These are phyloP conservation scores for Agroathelia rolfsii DNA, from an alignment of 1,284 basidiomycete genomes.

Conservation along the genomic window DNA sequence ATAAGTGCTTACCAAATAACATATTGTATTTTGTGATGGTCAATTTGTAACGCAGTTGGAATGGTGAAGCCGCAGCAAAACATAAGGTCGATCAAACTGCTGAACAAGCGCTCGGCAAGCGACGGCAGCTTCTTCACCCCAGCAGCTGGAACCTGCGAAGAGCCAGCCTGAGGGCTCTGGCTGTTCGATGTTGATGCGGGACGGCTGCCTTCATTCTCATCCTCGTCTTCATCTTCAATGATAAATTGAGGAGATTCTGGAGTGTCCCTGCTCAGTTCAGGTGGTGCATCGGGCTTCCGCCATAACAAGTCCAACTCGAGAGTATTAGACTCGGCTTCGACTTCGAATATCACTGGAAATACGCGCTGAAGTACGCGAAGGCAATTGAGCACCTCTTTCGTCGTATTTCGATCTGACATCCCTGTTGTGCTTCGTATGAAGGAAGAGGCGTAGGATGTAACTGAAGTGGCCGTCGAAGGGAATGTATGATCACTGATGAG, in stretches of 20 bases:
- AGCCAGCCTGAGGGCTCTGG: slow-evolving; percentile 14
- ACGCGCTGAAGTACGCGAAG: slow-evolving; percentile 78
- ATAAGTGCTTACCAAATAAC: slow-evolving; percentile 57
- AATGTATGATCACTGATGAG: slow-evolving; percentile 78
- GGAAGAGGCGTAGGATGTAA: slow-evolving; percentile 58
- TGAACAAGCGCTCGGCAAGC: slow-evolving; percentile 71
- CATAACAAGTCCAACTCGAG: slow-evolving; percentile 69
- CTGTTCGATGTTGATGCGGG: slow-evolving; percentile 10
- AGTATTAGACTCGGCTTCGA: slow-evolving; percentile 58
- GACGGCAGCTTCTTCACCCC: slow-evolving; percentile 52
- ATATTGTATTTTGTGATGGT: slow-evolving; percentile 81
- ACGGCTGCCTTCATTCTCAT: slow-evolving; percentile 18
- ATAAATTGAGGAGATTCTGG: slow-evolving; percentile 57
- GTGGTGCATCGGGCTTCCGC: slow-evolving; percentile 40
- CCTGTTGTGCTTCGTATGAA: slow-evolving; percentile 49
- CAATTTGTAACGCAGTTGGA: slow-evolving; percentile 66
- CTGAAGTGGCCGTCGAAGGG: slow-evolving; percentile 46
- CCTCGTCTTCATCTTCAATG: slow-evolving; percentile 73
- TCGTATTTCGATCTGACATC: slow-evolving; percentile 51
- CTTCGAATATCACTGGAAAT: slow-evolving; percentile 81
- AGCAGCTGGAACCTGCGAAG: slow-evolving; percentile 14
- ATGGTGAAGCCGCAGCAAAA: slow-evolving; percentile 91
- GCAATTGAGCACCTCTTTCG: slow-evolving; percentile 82
- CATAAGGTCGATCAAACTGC: slow-evolving; percentile 70
- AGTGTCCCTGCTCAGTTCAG: slow-evolving; percentile 21